phyloP scores from a whole-genome alignment of 1,284 basidiomycete species.

The Cryptococcus sp. region DNA sequence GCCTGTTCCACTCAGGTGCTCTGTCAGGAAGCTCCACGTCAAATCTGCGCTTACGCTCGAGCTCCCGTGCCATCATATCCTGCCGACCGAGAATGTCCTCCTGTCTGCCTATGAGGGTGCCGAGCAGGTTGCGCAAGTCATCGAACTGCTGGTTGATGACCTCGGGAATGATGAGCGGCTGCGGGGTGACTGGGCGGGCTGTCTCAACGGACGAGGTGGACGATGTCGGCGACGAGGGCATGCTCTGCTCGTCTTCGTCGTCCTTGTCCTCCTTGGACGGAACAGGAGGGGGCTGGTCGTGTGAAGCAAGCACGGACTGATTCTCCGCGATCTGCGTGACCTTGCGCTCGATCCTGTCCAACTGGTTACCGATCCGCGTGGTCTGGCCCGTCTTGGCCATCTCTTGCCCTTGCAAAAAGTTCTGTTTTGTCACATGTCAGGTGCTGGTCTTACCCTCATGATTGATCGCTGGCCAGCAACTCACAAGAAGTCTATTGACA shows the following conservation, averaged over 20 bases:
- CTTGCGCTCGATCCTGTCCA: slow-evolving; percentile 46
- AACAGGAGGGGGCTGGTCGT: slow-evolving; percentile 35
- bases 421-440: slow-evolving; percentile 12
- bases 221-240: slow-evolving; percentile 25
- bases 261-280: slow-evolving; percentile 34
- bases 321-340: slow-evolving; percentile 33
- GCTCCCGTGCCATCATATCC: slow-evolving; percentile 32
- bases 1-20: slow-evolving; percentile 21
- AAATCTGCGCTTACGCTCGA: slow-evolving; percentile 18
- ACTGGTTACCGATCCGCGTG: slow-evolving; percentile 34
- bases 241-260: slow-evolving; percentile 10
- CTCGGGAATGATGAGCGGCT: slow-evolving; percentile 30
- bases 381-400: slow-evolving; percentile 36
- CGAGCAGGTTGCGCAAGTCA: slow-evolving; percentile 38
- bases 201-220: slow-evolving; percentile 32
- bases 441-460: neutral
- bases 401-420: slow-evolving; percentile 46
- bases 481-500: slow-evolving; percentile 28
- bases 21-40: slow-evolving; percentile 26
- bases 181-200: slow-evolving; percentile 41
- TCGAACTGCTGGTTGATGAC: slow-evolving; percentile 32
- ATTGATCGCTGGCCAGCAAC: slow-evolving; percentile 6
- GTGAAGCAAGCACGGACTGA: slow-evolving; percentile 14
- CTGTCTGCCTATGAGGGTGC: slow-evolving; percentile 38
- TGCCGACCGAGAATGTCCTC: slow-evolving; percentile 37